These are phyloP conservation scores for Pseudocercospora ulei DNA, from an alignment of 2,329 filamentous ascomycete genomes.

Conservation along the genomic window DNA sequence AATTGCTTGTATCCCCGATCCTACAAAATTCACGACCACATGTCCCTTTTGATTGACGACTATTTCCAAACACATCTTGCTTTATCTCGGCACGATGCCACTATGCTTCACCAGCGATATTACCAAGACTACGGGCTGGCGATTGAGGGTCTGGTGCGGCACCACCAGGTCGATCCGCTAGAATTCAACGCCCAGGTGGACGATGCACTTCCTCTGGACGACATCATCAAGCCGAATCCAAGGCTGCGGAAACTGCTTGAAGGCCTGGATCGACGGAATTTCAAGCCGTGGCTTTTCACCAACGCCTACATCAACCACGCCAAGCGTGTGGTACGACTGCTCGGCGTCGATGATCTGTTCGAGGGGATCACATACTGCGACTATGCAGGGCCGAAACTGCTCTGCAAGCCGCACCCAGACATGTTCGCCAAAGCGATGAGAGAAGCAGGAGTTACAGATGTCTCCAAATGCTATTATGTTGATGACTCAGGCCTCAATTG, in stretches of 20 bases:
- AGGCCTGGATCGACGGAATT: conserved; percentile 72
- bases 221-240: conserved; percentile 68
- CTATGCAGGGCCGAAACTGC: conserved; percentile 60
- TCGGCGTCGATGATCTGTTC: conserved; percentile 79
- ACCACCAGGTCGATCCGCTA: conserved; percentile 89
- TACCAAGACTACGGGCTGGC: conserved; percentile 95
- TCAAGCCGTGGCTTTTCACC: conserved; percentile 87
- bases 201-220: conserved; percentile 80
- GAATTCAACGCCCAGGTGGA: conserved; percentile 94
- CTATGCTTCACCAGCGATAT: conserved; percentile 77
- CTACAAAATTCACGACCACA: conserved; percentile 73
- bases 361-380: conserved; percentile 94
- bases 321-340: conserved; percentile 65
- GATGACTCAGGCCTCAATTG: conserved; percentile 85
- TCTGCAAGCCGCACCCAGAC: conserved; percentile 75
- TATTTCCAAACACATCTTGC: conserved; percentile 62
- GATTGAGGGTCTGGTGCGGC: conserved; percentile 83
- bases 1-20: conserved; percentile 84
- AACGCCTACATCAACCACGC: conserved; percentile 92
- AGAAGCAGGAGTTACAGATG: conserved; percentile 61
- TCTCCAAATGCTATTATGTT: conserved; percentile 79
- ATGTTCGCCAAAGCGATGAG: conserved; percentile 86
- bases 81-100: conserved; percentile 67
- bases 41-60: conserved; percentile 69
- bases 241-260: conserved; percentile 64